phyloP scores from a whole-genome alignment of 805 yeast species.

The Candida sakaeoensis region DNA sequence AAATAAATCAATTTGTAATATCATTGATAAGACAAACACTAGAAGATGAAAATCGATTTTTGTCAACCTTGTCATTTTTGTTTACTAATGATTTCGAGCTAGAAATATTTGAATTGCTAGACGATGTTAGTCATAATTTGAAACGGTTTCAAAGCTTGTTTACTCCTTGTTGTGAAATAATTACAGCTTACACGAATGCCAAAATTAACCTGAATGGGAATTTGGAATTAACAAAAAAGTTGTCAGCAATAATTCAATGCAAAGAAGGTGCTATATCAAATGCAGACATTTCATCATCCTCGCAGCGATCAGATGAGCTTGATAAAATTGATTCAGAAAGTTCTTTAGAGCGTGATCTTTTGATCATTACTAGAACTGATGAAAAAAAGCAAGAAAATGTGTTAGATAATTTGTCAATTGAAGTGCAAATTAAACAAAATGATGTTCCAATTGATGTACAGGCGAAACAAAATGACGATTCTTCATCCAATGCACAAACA shows the following conservation, averaged over 20 bases:
- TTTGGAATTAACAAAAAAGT: constrained; percentile 16
- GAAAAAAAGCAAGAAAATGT: too few relatives aligned
- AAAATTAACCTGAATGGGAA: background rate
- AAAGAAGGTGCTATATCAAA: too few relatives aligned
- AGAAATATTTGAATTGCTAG: constrained; percentile 21
- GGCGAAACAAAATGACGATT: too few relatives aligned
- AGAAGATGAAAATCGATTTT: constrained; percentile 15
- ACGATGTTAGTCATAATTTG: constrained; percentile 14
- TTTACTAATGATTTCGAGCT: constrained; percentile 21
- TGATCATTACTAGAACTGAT: too few relatives aligned
- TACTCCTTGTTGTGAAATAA: background rate
- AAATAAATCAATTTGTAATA: constrained; percentile 23
- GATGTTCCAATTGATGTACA: too few relatives aligned
- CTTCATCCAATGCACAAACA: too few relatives aligned
- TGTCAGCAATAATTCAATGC: background rate
- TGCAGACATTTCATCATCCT: too few relatives aligned
- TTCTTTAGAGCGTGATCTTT: too few relatives aligned
- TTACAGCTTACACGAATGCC: constrained; percentile 10
- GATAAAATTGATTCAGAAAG: too few relatives aligned
- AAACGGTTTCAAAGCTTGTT: background rate
- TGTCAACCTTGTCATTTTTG: constrained; percentile 20
- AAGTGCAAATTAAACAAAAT: too few relatives aligned
- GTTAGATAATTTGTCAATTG: too few relatives aligned
- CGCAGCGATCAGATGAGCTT: too few relatives aligned
- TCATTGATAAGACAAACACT: constrained; percentile 18